Conservation (phyloP, 352 stramenopile genomes). For the Peronosclerospora sorghi region DNA sequence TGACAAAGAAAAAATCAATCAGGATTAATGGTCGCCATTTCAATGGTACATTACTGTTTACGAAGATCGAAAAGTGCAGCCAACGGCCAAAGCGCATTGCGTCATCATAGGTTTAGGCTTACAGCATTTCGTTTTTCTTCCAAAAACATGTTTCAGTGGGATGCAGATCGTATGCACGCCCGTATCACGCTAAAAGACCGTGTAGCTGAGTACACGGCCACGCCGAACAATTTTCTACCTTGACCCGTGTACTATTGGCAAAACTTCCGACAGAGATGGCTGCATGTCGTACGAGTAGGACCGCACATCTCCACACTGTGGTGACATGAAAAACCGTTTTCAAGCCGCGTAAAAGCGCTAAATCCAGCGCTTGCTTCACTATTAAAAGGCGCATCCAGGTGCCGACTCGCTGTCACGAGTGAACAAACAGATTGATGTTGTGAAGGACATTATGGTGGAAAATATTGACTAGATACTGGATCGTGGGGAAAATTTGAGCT, state of each 20-base stretch:
- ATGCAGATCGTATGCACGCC: conserved; percentile 90
- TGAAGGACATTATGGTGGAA: conserved; percentile 98
- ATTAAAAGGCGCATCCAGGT: conserved; percentile 82
- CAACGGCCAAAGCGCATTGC: conserved; percentile 88
- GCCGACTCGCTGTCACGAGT: conserved; percentile 88
- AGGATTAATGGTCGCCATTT: too few species aligned
- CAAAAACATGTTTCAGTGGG: too few species aligned
- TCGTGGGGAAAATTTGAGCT: conserved; percentile 97
- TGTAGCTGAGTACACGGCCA: conserved; percentile 95
- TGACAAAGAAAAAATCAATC: too few species aligned
- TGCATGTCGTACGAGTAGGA: conserved; percentile 99
- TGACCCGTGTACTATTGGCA: conserved; percentile 93
- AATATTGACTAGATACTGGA: conserved; percentile 99
- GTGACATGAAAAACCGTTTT: conserved; percentile 94
- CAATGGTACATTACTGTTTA: too few species aligned
- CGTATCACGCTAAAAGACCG: conserved; percentile 94
- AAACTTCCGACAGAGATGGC: conserved; percentile 92
- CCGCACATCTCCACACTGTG: conserved; percentile 94
- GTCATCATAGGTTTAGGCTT: conserved; percentile 97
- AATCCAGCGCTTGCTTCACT: conserved; percentile 85
- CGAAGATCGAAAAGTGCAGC: conserved; percentile 93
- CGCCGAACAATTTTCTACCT: conserved; percentile 95
- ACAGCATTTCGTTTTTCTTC: too few species aligned
- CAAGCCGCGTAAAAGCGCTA: conserved; percentile 78
- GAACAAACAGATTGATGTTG: conserved; percentile 94